Evolutionary conservation across 2,329 filamentous ascomycete species (phyloP).

Genomic region (Knoxdaviesia proteae): DNA sequence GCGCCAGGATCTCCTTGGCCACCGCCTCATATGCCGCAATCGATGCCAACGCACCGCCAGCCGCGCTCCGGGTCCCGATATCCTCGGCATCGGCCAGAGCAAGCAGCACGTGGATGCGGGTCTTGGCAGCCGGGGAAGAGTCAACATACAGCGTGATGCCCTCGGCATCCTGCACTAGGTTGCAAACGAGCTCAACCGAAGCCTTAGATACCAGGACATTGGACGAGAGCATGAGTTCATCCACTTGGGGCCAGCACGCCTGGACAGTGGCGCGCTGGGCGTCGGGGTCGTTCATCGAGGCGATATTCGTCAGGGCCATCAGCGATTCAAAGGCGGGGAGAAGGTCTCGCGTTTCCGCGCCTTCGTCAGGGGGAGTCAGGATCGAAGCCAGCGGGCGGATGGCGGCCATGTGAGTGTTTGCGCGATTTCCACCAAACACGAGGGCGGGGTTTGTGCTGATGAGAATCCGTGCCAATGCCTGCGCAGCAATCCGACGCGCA

Average conservation of each 20-base stretch:
- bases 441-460: slow-evolving; percentile 72
- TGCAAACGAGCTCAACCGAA: slow-evolving; percentile 76
- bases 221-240: slow-evolving; percentile 61
- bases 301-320: slow-evolving; percentile 84
- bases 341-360: slow-evolving; percentile 48
- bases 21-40: slow-evolving; percentile 61
- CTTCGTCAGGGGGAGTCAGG: slow-evolving; percentile 38
- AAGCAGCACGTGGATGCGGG: slow-evolving; percentile 63
- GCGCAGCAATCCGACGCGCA: slow-evolving; percentile 42
- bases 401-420: slow-evolving; percentile 56
- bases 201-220: slow-evolving; percentile 65
- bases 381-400: slow-evolving; percentile 64
- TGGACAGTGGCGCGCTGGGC: slow-evolving; percentile 50
- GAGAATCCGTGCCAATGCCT: slow-evolving; percentile 64
- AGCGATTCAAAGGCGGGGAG: slow-evolving; percentile 79
- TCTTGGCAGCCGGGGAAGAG: slow-evolving; percentile 41
- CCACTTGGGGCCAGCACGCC: slow-evolving; percentile 51
- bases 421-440: slow-evolving; percentile 60
- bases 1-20: slow-evolving; percentile 47
- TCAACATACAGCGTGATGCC: slow-evolving; percentile 51
- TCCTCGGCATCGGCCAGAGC: slow-evolving; percentile 80
- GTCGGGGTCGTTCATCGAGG: slow-evolving; percentile 51
- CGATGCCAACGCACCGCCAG: slow-evolving; percentile 73
- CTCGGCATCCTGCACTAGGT: slow-evolving; percentile 52
- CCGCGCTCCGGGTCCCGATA: slow-evolving; percentile 55